Percentiles rank a stretch among this genome's conserved stretches.
These are phyloP conservation scores for Lodderomyces metapsilosis DNA, from an alignment of 1,139 yeast genomes.

Conservation along the genomic window DNA sequence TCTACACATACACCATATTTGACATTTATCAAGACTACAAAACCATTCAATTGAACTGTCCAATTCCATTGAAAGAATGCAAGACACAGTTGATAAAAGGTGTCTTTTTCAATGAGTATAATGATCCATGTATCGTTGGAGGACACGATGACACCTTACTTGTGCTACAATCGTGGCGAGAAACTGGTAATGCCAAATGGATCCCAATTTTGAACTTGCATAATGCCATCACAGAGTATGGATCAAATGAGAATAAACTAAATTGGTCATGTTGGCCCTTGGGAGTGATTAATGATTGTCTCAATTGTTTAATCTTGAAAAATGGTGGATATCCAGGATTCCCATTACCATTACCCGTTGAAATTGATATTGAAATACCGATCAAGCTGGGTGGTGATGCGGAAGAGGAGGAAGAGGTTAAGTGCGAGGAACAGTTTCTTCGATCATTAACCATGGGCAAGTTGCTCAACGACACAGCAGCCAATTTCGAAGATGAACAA, in stretches of 20 bases:
- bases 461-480: slow-evolving; percentile 42
- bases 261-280: slow-evolving; percentile 83
- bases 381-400: slow-evolving; percentile 21
- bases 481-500: slow-evolving; percentile 32
- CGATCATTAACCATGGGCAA: slow-evolving; percentile 51
- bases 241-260: slow-evolving; percentile 45
- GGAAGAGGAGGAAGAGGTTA: slow-evolving; percentile 20
- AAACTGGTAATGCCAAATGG: slow-evolving; percentile 77
- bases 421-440: slow-evolving; percentile 41
- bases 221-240: slow-evolving; percentile 53
- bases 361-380: slow-evolving; percentile 70
- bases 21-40: slow-evolving; percentile 36
- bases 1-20: slow-evolving; percentile 37
- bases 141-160: slow-evolving; percentile 66
- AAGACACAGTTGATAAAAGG: slow-evolving; percentile 47
- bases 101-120: slow-evolving; percentile 77
- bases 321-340: slow-evolving; percentile 53
- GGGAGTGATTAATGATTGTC: slow-evolving; percentile 66
- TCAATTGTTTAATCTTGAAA: slow-evolving; percentile 73
- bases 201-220: slow-evolving; percentile 75
- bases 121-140: slow-evolving; percentile 86
- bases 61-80: slow-evolving; percentile 33
- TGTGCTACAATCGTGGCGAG: slow-evolving; percentile 76
- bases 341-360: slow-evolving; percentile 84
- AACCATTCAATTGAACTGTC: slow-evolving; percentile 40